A percentile compares a stretch with the other conserved stretches of the same genome.
These are phyloP conservation scores for Trichoderma atrobrunneum DNA, from an alignment of 2,329 filamentous ascomycete species.

Conservation along the genomic window DNA sequence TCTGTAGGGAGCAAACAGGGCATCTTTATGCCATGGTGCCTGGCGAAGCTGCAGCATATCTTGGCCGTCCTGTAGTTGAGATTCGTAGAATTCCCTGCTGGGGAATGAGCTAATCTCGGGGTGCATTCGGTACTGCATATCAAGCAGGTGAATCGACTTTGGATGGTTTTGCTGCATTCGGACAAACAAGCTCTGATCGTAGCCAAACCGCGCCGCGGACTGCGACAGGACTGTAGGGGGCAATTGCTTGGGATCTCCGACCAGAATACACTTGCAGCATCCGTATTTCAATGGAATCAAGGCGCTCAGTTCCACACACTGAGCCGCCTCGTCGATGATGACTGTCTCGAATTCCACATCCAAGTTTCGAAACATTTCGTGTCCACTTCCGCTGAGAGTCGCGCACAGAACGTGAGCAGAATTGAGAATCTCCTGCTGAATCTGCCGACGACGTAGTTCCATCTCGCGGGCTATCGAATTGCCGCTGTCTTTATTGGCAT, in stretches of 20 bases:
- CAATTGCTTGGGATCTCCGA: slow-evolving; percentile 95
- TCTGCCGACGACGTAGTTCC: slow-evolving; percentile 77
- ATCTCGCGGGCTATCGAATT: slow-evolving; percentile 78
- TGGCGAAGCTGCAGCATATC: slow-evolving; percentile 74
- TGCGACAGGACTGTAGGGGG: slow-evolving; percentile 95
- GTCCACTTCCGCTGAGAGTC: slow-evolving; percentile 90
- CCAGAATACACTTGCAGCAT: slow-evolving; percentile 92
- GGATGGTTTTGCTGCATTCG: slow-evolving; percentile 95
- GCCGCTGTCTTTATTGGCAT: slow-evolving; percentile 81
- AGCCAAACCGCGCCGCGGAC: slow-evolving; percentile 86
- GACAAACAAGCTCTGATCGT: slow-evolving; percentile 97
- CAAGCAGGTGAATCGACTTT: slow-evolving; percentile 85
- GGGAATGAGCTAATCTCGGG: slow-evolving; percentile 93
- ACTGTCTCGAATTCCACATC: slow-evolving; percentile 98
- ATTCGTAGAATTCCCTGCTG: slow-evolving; percentile 88
- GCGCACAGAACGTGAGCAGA: slow-evolving; percentile 90
- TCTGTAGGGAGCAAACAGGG: slow-evolving; percentile 83
- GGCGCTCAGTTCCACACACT: slow-evolving; percentile 95
- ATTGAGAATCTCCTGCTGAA: slow-evolving; percentile 89
- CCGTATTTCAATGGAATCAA: slow-evolving; percentile 97
- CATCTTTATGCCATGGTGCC: slow-evolving; percentile 81
- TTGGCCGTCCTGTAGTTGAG: slow-evolving; percentile 76
- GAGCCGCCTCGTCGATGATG: slow-evolving; percentile 95
- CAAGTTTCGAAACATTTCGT: slow-evolving; percentile 94
- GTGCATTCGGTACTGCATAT: slow-evolving; percentile 99